phyloP scores from a whole-genome alignment of 2,329 filamentous ascomycete species.

The Trichoderma atrobrunneum region DNA sequence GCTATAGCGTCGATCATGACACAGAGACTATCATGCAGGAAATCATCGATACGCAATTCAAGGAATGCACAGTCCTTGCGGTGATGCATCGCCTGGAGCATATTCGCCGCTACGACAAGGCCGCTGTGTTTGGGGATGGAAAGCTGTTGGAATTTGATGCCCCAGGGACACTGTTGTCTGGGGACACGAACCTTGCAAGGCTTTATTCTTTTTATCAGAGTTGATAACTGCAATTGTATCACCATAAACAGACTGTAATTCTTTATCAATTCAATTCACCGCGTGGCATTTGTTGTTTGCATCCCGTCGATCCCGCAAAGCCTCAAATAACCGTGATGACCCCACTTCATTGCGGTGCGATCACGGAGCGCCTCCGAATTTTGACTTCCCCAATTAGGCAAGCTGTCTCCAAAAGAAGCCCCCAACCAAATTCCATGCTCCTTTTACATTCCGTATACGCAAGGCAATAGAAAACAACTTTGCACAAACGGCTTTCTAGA shows the following conservation, averaged over 20 bases:
- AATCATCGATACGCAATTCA: slow-evolving; percentile 34
- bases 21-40: slow-evolving; percentile 34
- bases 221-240: not conserved
- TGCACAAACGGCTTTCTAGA: not conserved
- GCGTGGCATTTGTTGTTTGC: not conserved
- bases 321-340: not conserved
- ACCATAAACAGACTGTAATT: not conserved
- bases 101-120: slow-evolving; percentile 37
- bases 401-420: not conserved
- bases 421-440: not conserved
- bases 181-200: slow-evolving; percentile 21
- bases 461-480: not conserved
- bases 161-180: slow-evolving; percentile 21
- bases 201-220: not conserved
- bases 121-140: slow-evolving; percentile 55
- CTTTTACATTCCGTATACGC: not conserved
- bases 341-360: not conserved
- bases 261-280: not conserved
- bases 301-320: not conserved
- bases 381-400: not conserved
- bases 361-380: slow-evolving; percentile 3
- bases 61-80: slow-evolving; percentile 49
- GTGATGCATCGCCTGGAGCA: slow-evolving; percentile 39
- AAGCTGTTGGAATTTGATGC: slow-evolving; percentile 18
- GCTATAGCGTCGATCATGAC: slow-evolving; percentile 32